These are phyloP conservation scores for Emergomyces africanus DNA, from an alignment of 2,329 filamentous ascomycete genomes.

Conservation along the genomic window DNA sequence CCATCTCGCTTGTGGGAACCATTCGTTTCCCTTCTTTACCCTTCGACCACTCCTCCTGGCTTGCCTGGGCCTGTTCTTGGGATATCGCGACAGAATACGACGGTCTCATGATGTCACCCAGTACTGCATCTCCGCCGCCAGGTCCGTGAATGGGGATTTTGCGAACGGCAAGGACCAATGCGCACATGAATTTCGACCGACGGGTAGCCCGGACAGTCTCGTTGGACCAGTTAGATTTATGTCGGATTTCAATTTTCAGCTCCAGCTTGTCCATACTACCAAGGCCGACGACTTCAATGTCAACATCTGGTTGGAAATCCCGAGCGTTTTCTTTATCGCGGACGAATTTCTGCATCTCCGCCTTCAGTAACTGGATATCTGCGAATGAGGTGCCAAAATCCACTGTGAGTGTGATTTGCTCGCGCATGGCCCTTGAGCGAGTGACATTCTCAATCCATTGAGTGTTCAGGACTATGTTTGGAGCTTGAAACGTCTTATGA, in stretches of 20 bases:
- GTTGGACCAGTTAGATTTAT: conserved; percentile 90
- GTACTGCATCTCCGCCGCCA: conserved; percentile 54
- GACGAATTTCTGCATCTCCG: conserved; percentile 78
- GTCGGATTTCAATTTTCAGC: conserved; percentile 69
- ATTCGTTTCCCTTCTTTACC: conserved; percentile 54
- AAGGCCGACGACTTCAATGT: conserved; percentile 64
- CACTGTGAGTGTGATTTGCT: conserved; percentile 66
- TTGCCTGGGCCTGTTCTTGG: conserved; percentile 52
- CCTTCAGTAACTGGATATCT: conserved; percentile 71
- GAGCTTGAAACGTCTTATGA: conserved; percentile 68
- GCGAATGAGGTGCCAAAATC: conserved; percentile 80
- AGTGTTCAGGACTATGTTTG: conserved; percentile 83
- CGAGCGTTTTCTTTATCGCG: conserved; percentile 70
- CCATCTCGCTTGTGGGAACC: conserved; percentile 36
- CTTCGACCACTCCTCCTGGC: conserved; percentile 47
- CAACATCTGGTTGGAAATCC: conserved; percentile 79
- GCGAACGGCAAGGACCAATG: conserved; percentile 70
- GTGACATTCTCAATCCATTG: conserved; percentile 94
- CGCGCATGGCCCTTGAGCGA: conserved; percentile 83
- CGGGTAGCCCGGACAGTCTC: conserved; percentile 67
- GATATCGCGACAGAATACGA: conserved; percentile 66
- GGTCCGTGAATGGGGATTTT: conserved; percentile 77
- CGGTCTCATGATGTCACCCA: conserved; percentile 56
- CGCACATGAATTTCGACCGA: conserved; percentile 94
- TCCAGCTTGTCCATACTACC: conserved; percentile 79